Evolutionary conservation across 139 green algal species (phyloP).

Genomic region (Yamagishiella unicocca): DNA sequence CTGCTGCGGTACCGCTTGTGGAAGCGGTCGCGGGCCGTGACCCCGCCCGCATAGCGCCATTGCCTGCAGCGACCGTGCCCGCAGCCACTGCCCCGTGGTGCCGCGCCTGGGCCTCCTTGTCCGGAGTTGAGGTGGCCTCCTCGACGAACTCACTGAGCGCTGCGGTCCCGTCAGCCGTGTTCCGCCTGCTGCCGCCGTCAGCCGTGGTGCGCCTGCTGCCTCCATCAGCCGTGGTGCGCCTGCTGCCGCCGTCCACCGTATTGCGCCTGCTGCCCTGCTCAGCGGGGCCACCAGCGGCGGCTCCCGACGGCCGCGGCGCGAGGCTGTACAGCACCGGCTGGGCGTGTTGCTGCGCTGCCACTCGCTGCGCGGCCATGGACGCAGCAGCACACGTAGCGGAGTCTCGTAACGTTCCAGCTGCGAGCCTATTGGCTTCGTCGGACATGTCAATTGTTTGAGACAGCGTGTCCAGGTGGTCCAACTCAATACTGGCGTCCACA

Average conservation of each 20-base stretch:
- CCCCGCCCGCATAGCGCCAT: neutral
- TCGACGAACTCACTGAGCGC: neutral
- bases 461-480: neutral
- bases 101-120: neutral
- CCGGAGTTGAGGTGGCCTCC: neutral
- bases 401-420: neutral
- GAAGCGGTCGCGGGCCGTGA: neutral
- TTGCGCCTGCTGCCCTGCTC: neutral
- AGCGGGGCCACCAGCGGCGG: neutral
- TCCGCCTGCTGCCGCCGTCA: neutral
- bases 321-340: constrained; percentile 33
- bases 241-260: neutral
- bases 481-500: constrained; percentile 21
- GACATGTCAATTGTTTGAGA: neutral
- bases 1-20: neutral
- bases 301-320: neutral
- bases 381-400: neutral
- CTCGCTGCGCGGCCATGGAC: neutral
- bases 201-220: neutral
- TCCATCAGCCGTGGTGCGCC: neutral
- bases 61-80: neutral
- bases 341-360: neutral
- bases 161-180: neutral
- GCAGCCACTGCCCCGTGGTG: neutral
- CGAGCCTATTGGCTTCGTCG: neutral